Base-by-base conservation (phyloP, 495 filamentous ascomycete genomes). In the Parathielavia appendiculata region DNA sequence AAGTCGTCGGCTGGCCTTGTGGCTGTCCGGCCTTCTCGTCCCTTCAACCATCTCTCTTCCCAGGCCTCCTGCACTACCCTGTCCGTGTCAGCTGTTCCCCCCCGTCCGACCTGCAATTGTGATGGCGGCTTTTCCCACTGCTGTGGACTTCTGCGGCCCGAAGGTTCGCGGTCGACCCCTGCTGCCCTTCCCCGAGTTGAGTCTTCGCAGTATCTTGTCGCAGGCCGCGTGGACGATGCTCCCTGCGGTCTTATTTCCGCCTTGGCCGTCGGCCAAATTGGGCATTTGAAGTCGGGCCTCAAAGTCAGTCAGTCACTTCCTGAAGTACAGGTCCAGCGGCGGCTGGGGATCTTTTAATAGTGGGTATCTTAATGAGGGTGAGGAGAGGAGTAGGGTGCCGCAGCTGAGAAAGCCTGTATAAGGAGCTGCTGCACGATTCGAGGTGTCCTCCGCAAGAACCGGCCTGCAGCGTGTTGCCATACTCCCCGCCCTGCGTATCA, bases 41-140 rank as follows among this genome's bases (percentile, higher is more conserved):
- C 46, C 46, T 34, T 49, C n/a, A 49, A 14, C 46, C 46, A 49
- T 7, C 45, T 47, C 22, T 47, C 45, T 22, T n/a, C 30, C 45
- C 45, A 47, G 22, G 44, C 44, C 44, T 46, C 44, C 19, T 10
- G 17, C 9, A 46, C 44, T 16, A 46, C 22, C 22, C 44, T 32
- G 45, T 47, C 12, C 3, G 45, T 47, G 22, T 47, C 41, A 10
- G 19, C 17, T 9, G 41, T 44, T 44, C n/a, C 41, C 41, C n/a
- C 41, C 41, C 1, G 17, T 16, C 41, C 41, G 22, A 22, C 11
- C 14, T 44, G 17, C 41, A 8, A 44, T 22, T 12, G 41, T 44
- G n/a, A 9, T 44, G 17, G 41, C 41, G 41, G 41, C 41, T 44
- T 20, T 19, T 19, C 22, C 41, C 20, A 16, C 17, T 12, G 17